Percentiles rank a stretch among this genome's conserved stretches.
These are phyloP conservation scores for Aspergillus quadricinctus DNA, from an alignment of 2,329 filamentous ascomycete species.

Conservation along the genomic window DNA sequence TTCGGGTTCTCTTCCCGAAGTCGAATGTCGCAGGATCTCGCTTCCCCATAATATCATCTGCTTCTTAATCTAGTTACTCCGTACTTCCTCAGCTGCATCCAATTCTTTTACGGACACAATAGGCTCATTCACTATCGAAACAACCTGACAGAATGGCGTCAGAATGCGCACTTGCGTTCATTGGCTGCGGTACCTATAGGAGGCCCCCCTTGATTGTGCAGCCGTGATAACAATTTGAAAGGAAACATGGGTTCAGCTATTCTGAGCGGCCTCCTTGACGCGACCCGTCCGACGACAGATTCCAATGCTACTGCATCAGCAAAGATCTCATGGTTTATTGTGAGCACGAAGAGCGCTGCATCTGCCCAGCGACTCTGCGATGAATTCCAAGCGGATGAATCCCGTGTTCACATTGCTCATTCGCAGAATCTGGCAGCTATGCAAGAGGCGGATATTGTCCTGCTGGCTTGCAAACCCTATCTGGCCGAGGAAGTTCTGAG, in stretches of 20 bases:
- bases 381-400: constrained; percentile 23
- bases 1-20: background rate
- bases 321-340: constrained; percentile 29
- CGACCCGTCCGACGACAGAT: constrained; percentile 11
- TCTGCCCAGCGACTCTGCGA: constrained; percentile 31
- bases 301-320: background rate
- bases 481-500: constrained; percentile 38
- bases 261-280: constrained; percentile 29
- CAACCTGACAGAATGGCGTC: constrained; percentile 3
- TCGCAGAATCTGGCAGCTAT: constrained; percentile 34
- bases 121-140: background rate
- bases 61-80: background rate
- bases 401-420: constrained; percentile 28
- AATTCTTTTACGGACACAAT: background rate
- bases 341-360: constrained; percentile 35
- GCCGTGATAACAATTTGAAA: constrained; percentile 6
- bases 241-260: constrained; percentile 39
- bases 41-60: background rate
- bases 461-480: constrained; percentile 46
- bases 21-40: background rate
- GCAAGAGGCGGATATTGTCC: constrained; percentile 35
- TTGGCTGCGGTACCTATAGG: constrained; percentile 13
- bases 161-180: constrained; percentile 11
- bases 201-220: background rate
- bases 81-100: background rate